Conservation (phyloP, 129 eudicot species). For the Pulicaria dysenterica region DNA sequence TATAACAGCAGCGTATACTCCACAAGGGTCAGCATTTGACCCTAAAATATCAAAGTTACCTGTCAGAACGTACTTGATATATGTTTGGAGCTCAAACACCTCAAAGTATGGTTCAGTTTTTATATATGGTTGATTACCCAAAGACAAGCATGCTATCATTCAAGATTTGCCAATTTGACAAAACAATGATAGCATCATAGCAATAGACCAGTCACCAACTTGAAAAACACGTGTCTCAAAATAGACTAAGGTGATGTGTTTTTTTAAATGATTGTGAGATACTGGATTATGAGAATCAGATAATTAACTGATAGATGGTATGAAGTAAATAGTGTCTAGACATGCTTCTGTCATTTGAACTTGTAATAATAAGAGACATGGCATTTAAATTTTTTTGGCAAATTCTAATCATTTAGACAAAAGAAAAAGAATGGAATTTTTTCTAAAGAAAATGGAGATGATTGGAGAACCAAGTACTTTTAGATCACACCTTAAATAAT, state of each 20-base stretch:
- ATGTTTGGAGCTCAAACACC: conserved; percentile 16
- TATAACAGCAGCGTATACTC: conserved; percentile 59
- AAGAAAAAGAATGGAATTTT: not conserved
- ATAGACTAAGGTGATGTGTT: not conserved
- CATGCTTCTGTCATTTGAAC: not conserved
- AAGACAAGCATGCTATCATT: conserved; percentile 16
- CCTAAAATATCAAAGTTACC: conserved; percentile 38
- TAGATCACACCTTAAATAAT: too few species aligned
- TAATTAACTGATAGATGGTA: not conserved
- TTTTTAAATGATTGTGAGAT: not conserved
- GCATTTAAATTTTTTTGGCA: not conserved
- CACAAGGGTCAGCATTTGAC: conserved; percentile 71
- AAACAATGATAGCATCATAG: conserved; percentile 9
- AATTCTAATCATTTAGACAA: not conserved
- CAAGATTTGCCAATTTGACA: not conserved
- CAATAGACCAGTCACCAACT: not conserved
- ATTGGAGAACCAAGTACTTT: too few species aligned
- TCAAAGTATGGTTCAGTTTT: conserved; percentile 1
- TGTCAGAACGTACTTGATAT: conserved; percentile 24
- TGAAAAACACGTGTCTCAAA: not conserved
- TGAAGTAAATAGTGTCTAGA: not conserved
- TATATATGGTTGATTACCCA: not conserved
- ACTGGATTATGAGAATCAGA: not conserved
- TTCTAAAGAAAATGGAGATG: not conserved
- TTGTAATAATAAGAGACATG: not conserved